Conservation (phyloP, 2,329 filamentous ascomycete genomes). For the Septoria linicola region DNA sequence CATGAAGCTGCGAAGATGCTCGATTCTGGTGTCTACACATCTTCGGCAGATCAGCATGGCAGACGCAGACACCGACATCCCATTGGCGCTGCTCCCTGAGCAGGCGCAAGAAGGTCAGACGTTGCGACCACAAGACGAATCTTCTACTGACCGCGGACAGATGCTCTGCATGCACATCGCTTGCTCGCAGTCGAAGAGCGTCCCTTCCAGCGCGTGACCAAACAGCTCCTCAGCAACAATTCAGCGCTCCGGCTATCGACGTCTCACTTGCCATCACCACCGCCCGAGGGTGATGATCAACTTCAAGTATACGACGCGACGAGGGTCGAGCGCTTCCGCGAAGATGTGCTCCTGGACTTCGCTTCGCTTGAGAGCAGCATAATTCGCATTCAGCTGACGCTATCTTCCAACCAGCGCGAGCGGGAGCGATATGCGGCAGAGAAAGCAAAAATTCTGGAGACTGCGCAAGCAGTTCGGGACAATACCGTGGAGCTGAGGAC, state of each 20-base stretch:
- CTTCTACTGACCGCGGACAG: constrained; percentile 41
- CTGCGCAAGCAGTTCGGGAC: constrained; percentile 73
- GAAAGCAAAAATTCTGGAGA: constrained; percentile 73
- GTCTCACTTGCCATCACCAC: constrained; percentile 61
- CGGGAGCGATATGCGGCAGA: constrained; percentile 79
- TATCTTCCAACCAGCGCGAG: constrained; percentile 78
- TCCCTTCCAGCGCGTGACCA: constrained; percentile 84
- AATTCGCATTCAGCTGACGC: constrained; percentile 81
- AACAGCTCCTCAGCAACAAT: constrained; percentile 69
- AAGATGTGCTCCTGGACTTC: constrained; percentile 85
- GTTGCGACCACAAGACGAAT: background rate
- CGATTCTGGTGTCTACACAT: no score
- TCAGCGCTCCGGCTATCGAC: constrained; percentile 59
- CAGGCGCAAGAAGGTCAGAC: constrained; percentile 33
- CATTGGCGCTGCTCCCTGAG: constrained; percentile 24
- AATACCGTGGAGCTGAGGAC: constrained; percentile 69
- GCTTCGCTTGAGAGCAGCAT: constrained; percentile 84
- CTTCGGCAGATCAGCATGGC: no score
- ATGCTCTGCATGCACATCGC: constrained; percentile 81
- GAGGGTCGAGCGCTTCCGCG: constrained; percentile 60
- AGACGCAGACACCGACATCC: constrained; percentile 16
- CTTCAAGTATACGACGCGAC: constrained; percentile 49
- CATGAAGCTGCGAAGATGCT: no score
- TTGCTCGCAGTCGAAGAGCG: constrained; percentile 89
- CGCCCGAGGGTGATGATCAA: constrained; percentile 55